Conservation (phyloP, 2,329 filamentous ascomycete genomes). For the Talaromyces funiculosus region DNA sequence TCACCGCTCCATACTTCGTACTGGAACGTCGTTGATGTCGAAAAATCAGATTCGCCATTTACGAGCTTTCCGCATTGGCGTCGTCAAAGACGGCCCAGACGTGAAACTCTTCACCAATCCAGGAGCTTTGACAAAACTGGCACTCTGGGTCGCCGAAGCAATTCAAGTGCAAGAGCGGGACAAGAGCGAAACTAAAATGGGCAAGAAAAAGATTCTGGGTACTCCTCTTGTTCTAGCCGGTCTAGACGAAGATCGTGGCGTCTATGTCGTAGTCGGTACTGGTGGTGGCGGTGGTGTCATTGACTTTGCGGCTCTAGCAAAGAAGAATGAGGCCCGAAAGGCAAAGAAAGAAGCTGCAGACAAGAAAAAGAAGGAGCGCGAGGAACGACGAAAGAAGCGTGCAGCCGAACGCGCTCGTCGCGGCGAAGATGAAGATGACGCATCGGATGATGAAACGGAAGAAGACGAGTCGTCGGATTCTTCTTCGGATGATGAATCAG, state of each 20-base stretch:
- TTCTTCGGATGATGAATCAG: conserved; percentile 47
- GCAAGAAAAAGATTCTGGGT: conserved; percentile 44
- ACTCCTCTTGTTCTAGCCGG: conserved; percentile 87
- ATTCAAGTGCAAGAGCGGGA: conserved; percentile 84
- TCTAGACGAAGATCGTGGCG: conserved; percentile 75
- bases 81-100: conserved; percentile 92
- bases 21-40: conserved; percentile 81
- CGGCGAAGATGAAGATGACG: conserved; percentile 49
- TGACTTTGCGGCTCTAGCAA: conserved; percentile 59
- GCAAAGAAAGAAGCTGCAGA: conserved; percentile 60
- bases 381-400: conserved; percentile 57
- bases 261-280: conserved; percentile 90
- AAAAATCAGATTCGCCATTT: conserved; percentile 93
- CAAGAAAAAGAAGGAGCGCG: conserved; percentile 57
- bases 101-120: conserved; percentile 88
- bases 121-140: conserved; percentile 85
- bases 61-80: conserved; percentile 86
- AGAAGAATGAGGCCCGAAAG: conserved; percentile 59
- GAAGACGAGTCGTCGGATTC: conserved; percentile 43
- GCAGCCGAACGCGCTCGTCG: conserved; percentile 48
- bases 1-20: conserved; percentile 86
- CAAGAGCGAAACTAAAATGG: conserved; percentile 58
- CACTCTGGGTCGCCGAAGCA: conserved; percentile 89
- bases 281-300: conserved; percentile 76
- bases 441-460: conserved; percentile 60